Conservation (phyloP, 768 basidiomycete species). For the Lactarius pseudohatsudake region DNA sequence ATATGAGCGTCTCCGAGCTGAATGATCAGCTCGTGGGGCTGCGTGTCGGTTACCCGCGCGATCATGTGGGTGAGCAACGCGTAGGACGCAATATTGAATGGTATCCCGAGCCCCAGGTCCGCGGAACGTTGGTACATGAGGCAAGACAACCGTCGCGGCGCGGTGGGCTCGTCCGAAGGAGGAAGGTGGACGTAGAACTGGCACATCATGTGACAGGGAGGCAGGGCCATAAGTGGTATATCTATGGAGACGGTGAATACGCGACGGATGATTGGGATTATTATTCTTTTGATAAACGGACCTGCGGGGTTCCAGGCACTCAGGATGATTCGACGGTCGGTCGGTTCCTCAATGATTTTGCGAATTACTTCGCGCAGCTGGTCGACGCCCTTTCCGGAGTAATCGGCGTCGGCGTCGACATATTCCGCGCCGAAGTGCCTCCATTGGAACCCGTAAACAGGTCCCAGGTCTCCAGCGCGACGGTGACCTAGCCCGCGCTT, state of each 20-base stretch:
- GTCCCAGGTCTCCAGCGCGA: conserved; percentile 89
- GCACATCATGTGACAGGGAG: conserved; percentile 98
- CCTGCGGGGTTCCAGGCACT: conserved; percentile 99
- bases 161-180: conserved; percentile 42
- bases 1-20: conserved; percentile 98
- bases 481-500: conserved; percentile 80
- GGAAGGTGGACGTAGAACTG: conserved; percentile 98
- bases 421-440: conserved; percentile 91
- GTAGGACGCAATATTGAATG: conserved; percentile 99
- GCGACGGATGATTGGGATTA: not conserved
- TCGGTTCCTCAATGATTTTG: conserved; percentile 92
- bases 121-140: conserved; percentile 98
- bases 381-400: conserved; percentile 85
- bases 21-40: conserved; percentile 86
- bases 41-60: conserved; percentile 85
- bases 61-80: conserved; percentile 97
- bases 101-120: conserved; percentile 94
- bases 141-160: conserved; percentile 79
- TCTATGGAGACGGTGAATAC: conserved; percentile 48
- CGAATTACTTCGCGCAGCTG: conserved; percentile 85
- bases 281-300: conserved; percentile 33
- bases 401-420: conserved; percentile 68
- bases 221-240: conserved; percentile 92
- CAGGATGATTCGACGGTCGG: conserved; percentile 89
- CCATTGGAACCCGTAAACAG: conserved; percentile 98